These are phyloP conservation scores for Allantophomopsis lycopodina DNA, from an alignment of 2,329 filamentous ascomycete species.

Conservation along the genomic window DNA sequence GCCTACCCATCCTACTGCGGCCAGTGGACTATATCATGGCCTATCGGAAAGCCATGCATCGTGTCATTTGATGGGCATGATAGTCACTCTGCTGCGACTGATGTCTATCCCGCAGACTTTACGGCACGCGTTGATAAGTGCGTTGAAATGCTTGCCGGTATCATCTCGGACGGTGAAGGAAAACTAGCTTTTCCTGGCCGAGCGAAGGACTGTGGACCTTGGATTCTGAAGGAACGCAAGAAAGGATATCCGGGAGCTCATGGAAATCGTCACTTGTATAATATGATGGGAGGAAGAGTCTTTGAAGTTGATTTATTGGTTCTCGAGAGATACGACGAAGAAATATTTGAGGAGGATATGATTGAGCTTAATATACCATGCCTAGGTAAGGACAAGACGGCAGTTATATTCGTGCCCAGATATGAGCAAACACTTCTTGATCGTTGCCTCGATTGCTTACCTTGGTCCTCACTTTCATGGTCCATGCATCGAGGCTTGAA, in stretches of 20 bases:
- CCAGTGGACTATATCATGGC: constrained; percentile 20
- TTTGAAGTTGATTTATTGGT: constrained; percentile 19
- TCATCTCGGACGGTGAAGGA: constrained; percentile 6
- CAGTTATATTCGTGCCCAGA: constrained; percentile 7
- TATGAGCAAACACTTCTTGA: constrained; percentile 10
- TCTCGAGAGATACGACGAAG: constrained; percentile 1
- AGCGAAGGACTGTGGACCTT: constrained; percentile 4
- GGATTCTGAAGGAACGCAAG: constrained; percentile 4
- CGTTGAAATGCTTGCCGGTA: constrained; percentile 11
- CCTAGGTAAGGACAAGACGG: constrained; percentile 5
- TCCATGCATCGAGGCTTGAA: constrained; percentile 19
- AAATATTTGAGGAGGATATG: not conserved
- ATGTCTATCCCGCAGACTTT: constrained; percentile 10
- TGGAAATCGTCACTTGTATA: constrained; percentile 17
- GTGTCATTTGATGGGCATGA: constrained; percentile 7
- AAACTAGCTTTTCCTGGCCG: constrained; percentile 11
- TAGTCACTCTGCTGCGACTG: constrained; percentile 5
- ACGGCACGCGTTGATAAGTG: constrained; percentile 10
- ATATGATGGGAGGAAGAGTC: constrained; percentile 18
- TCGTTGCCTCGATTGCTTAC: constrained; percentile 16
- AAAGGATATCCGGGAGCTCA: constrained; percentile 18
- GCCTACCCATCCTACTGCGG: constrained; percentile 20
- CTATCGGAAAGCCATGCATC: constrained; percentile 13
- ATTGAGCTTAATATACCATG: constrained; percentile 9
- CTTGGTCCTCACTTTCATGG: constrained; percentile 20